These are phyloP conservation scores for Effrenium voratum DNA, from an alignment of 73 alveolate genomes.

Conservation along the genomic window DNA sequence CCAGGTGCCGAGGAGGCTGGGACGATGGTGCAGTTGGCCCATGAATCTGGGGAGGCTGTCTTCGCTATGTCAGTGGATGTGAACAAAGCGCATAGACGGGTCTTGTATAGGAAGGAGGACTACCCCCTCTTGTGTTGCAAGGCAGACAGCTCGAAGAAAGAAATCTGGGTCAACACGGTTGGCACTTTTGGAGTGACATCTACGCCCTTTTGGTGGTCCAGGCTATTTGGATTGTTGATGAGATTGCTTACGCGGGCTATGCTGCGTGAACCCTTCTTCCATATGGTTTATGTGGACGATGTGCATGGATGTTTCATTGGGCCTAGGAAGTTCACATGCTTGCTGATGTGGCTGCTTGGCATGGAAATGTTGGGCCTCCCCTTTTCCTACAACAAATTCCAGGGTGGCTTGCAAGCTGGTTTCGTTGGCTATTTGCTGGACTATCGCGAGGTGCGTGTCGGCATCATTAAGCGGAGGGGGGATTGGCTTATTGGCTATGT, in stretches of 20 bases:
- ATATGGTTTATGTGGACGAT: background rate
- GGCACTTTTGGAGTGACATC: slow-evolving; percentile 7
- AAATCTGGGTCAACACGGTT: slow-evolving; percentile 1
- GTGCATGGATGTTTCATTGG: background rate
- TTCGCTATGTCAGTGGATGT: background rate
- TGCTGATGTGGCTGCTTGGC: background rate
- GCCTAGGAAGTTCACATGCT: background rate
- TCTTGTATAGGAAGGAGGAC: background rate
- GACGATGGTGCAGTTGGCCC: background rate
- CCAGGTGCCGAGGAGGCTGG: background rate
- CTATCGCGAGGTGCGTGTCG: background rate
- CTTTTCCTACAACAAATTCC: background rate
- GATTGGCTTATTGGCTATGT: background rate
- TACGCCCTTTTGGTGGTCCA: slow-evolving; percentile 17
- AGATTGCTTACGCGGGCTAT: background rate
- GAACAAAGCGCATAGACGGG: background rate
- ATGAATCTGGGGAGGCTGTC: background rate
- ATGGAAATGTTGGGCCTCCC: background rate
- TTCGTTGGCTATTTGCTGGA: background rate
- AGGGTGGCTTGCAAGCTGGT: background rate
- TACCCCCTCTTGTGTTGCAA: background rate
- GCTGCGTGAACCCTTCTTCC: background rate
- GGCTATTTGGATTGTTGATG: background rate
- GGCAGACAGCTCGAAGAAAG: background rate
- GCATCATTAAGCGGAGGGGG: background rate